A percentile compares a stretch with the other conserved stretches of the same genome.
phyloP scores from a whole-genome alignment of 345 rosid species.

The Mangifera indica region DNA sequence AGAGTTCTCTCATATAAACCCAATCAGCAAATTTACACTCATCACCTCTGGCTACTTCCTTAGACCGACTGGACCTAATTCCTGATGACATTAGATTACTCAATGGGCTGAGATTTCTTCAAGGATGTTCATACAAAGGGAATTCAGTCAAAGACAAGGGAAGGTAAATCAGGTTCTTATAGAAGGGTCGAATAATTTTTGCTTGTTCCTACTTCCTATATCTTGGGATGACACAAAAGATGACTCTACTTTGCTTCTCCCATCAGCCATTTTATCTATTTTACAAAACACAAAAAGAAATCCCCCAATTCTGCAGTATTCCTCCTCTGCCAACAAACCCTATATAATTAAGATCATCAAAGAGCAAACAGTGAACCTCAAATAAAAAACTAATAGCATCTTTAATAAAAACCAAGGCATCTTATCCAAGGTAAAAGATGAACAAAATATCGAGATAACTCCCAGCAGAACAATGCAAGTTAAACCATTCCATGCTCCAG shows the following conservation, averaged over 20 bases:
- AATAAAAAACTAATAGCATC: not conserved
- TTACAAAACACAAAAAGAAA: not conserved
- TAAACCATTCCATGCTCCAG: not conserved
- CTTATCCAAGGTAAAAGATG: not conserved
- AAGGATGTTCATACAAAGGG: constrained; percentile 34
- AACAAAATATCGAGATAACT: not conserved
- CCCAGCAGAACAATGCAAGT: not conserved
- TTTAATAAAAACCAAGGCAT: not conserved
- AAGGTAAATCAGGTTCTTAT: not conserved
- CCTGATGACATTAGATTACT: constrained; percentile 6
- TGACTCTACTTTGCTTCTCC: constrained; percentile 10
- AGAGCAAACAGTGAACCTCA: not conserved
- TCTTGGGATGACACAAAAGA: constrained; percentile 19
- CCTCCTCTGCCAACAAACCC: not conserved
- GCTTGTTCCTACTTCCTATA: constrained; percentile 28
- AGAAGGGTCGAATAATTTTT: constrained; percentile 29
- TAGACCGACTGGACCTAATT: constrained; percentile 17
- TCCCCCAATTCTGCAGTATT: not conserved
- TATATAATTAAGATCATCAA: not conserved
- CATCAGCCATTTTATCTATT: constrained; percentile 21
- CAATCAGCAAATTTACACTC: constrained; percentile 23
- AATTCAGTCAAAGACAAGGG: constrained; percentile 34
- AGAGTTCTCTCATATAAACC: too few relatives aligned
- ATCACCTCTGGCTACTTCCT: not conserved
- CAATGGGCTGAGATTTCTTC: constrained; percentile 27